Base-by-base conservation (phyloP, 495 filamentous ascomycete genomes). In the Hypoxylon crocopeplum region DNA sequence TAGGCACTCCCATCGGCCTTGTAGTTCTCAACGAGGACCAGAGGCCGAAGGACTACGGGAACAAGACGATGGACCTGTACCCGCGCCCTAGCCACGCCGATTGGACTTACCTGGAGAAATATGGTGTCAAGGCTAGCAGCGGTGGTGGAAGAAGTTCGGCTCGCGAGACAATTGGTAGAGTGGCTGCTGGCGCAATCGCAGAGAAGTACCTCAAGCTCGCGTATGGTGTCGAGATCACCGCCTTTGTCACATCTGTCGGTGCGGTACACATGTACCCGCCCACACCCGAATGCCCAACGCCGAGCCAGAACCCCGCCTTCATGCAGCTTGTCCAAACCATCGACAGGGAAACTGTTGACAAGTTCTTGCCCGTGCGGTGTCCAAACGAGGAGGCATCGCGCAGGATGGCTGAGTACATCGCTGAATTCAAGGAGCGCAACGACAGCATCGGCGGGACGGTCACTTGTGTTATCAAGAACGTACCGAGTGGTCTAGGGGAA, bases 361-460 rank as follows among this genome's bases (percentile, higher is more conserved):
- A 77, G 29, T 91, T 86, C 76, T 79, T 88, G 5, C 94, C 93
- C 2, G 89, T 94, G 21, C 88, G 94, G 58, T 97, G 93, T 77
- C 94, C 94, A 6, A 77, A 92, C 69, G 71, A 74, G 38, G 81
- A 81, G 11, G 80, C 80, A 19, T 81, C 85, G 16, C 76, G 75
- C 16, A 81, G 81, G 59, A 98, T 98, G 92, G 87, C 86, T 58
- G 81, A 89, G 16, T 73, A 86, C 48, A 92, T 98, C 64, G 89
- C 88, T 56, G 81, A 85, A 7, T 96, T 86, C 81, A 83, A 88
- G 29, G 90, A 96, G 69, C 81, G 82, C 62, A 69, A 88, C 38
- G 93, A 98, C 79, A 95, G 90, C 76, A 97, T 97, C 62, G 94
- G 94, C 51, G 94, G 94, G 30, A 96, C 91, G 12, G 93, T 98